phyloP scores from a whole-genome alignment of 495 filamentous ascomycete species.

The Chaetomium cochliodes region DNA sequence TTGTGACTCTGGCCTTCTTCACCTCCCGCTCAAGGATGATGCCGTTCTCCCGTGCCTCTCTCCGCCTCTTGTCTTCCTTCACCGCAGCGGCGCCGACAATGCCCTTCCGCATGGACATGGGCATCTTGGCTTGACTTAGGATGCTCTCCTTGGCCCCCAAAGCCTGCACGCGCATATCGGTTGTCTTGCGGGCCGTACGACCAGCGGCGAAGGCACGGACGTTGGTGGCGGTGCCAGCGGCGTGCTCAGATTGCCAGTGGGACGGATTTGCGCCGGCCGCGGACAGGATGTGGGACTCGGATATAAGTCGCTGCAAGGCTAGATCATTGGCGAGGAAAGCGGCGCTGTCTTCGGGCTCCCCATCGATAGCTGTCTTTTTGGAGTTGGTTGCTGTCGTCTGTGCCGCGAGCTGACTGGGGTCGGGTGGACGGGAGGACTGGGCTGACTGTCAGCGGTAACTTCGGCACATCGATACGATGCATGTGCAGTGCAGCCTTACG shows the following conservation, averaged over 20 bases:
- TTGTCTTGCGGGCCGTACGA: slow-evolving; percentile 63
- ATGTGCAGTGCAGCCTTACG: slow-evolving; percentile 45
- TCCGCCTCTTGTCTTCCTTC: slow-evolving; percentile 68
- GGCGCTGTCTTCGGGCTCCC: slow-evolving; percentile 53
- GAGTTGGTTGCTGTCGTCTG: slow-evolving; percentile 28
- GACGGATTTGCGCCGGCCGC: slow-evolving; percentile 56
- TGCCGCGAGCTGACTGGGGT: slow-evolving; percentile 28
- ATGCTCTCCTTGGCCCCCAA: slow-evolving; percentile 76
- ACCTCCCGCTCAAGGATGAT: slow-evolving; percentile 75
- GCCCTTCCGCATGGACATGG: slow-evolving; percentile 73
- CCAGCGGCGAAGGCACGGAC: slow-evolving; percentile 38
- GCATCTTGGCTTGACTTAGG: slow-evolving; percentile 76
- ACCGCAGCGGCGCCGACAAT: slow-evolving; percentile 63
- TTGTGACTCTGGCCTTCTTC: slow-evolving; percentile 39
- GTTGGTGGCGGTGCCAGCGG: slow-evolving; percentile 27
- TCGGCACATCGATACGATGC: background rate
- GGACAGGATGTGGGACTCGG: slow-evolving; percentile 90
- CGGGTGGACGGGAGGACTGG: slow-evolving; percentile 47
- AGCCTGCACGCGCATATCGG: slow-evolving; percentile 75
- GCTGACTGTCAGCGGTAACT: slow-evolving; percentile 10
- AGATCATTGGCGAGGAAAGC: slow-evolving; percentile 81
- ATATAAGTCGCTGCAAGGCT: slow-evolving; percentile 80
- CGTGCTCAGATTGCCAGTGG: slow-evolving; percentile 33
- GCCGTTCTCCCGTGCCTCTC: slow-evolving; percentile 83
- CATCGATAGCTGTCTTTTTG: slow-evolving; percentile 36